These are phyloP conservation scores for Fusarium torreyae DNA, from an alignment of 2,329 filamentous ascomycete species.

Conservation along the genomic window DNA sequence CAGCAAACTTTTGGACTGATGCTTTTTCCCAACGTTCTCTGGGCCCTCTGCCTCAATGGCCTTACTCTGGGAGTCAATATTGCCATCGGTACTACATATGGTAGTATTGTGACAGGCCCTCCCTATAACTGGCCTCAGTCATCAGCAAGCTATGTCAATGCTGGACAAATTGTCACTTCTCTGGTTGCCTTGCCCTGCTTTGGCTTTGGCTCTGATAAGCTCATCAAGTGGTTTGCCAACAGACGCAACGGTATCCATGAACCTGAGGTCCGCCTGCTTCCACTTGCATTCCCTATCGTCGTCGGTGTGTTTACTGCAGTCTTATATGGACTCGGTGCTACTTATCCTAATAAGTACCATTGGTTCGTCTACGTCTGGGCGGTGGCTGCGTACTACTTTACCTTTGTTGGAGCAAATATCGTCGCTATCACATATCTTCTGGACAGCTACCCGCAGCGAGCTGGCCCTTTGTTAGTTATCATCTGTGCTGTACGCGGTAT, in stretches of 20 bases:
- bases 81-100: conserved; percentile 44
- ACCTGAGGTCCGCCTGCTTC: conserved; percentile 40
- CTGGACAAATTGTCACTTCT: conserved; percentile 41
- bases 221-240: conserved; percentile 43
- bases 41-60: conserved; percentile 42
- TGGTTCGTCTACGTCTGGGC: conserved; percentile 32
- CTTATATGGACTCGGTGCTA: conserved; percentile 16
- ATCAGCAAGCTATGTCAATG: conserved; percentile 42
- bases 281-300: conserved; percentile 40
- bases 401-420: conserved; percentile 40
- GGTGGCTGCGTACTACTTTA: conserved; percentile 23
- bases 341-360: conserved; percentile 23
- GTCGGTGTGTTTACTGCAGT: conserved; percentile 31
- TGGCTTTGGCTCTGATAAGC: conserved; percentile 39
- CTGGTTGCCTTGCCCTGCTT: conserved; percentile 40
- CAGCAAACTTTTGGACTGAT: conserved; percentile 43
- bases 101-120: conserved; percentile 32
- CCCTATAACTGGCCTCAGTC: conserved; percentile 44
- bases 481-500: conserved; percentile 44
- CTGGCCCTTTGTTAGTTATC: conserved; percentile 41
- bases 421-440: conserved; percentile 45
- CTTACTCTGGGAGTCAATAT: conserved; percentile 44
- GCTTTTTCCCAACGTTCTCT: conserved; percentile 44
- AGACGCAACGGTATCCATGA: conserved; percentile 41
- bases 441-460: conserved; percentile 43